These are phyloP conservation scores for Tetradesmus obliquus DNA, from an alignment of 139 green algal genomes.

Conservation along the genomic window DNA sequence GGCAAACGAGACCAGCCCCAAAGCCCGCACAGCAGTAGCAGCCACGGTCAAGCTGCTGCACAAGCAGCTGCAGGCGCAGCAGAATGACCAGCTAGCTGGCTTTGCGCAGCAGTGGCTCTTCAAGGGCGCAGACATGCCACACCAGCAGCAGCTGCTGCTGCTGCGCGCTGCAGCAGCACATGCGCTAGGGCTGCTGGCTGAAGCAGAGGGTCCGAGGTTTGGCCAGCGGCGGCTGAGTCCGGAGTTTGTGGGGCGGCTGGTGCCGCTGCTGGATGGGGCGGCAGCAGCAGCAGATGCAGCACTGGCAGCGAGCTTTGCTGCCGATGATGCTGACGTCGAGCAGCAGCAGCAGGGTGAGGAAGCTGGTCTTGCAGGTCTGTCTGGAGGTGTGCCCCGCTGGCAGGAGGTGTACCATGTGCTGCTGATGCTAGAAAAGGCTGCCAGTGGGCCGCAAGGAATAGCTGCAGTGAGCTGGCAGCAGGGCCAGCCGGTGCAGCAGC, in stretches of 20 bases:
- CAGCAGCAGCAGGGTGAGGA: slow-evolving; percentile 16
- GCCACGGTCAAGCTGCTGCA: slow-evolving; percentile 72
- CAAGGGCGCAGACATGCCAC: neutral
- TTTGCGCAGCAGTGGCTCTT: slow-evolving; percentile 54
- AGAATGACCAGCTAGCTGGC: slow-evolving; percentile 58
- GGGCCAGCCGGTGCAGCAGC: slow-evolving; percentile 4
- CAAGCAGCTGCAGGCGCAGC: slow-evolving; percentile 45
- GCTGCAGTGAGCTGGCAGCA: slow-evolving; percentile 25
- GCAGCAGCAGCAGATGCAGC: slow-evolving; percentile 16
- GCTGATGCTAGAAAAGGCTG: slow-evolving; percentile 79
- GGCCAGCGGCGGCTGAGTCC: neutral
- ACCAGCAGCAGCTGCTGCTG: slow-evolving; percentile 4
- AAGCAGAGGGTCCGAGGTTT: slow-evolving; percentile 35
- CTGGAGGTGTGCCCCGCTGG: slow-evolving; percentile 63
- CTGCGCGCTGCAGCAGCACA: slow-evolving; percentile 30
- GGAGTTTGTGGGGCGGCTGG: neutral
- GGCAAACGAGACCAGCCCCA: slow-evolving; percentile 77
- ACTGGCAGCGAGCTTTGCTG: neutral
- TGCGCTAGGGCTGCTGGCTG: slow-evolving; percentile 35
- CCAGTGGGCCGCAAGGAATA: neutral
- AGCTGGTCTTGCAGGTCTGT: neutral
- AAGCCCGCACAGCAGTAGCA: slow-evolving; percentile 63
- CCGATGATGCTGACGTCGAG: neutral
- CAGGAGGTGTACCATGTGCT: slow-evolving; percentile 86
- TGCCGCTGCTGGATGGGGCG: neutral